Percentiles rank a stretch among this genome's conserved stretches.
phyloP scores from a whole-genome alignment of 2,329 filamentous ascomycete genomes.

The Clonostachys rosea region DNA sequence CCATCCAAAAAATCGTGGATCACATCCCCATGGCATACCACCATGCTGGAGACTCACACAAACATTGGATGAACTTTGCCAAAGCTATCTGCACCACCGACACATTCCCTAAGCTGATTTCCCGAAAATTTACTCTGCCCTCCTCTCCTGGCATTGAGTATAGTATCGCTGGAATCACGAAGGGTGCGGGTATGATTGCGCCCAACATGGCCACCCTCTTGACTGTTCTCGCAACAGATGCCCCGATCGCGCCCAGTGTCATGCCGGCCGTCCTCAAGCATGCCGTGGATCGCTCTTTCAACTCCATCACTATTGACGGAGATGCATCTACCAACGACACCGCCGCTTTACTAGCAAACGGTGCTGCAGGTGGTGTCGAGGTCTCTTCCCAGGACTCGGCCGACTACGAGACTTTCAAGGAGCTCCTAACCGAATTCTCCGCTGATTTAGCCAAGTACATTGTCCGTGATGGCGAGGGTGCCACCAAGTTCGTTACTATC shows the following conservation, averaged over 20 bases:
- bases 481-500: constrained; percentile 96
- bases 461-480: constrained; percentile 93
- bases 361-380: constrained; percentile 72
- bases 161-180: constrained; percentile 89
- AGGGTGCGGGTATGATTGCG: constrained; percentile 98
- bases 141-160: constrained; percentile 74
- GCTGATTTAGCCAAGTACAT: constrained; percentile 86
- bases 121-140: constrained; percentile 77
- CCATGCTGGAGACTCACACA: constrained; percentile 69
- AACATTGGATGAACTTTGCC: constrained; percentile 82
- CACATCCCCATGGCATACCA: constrained; percentile 74
- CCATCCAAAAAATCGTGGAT: constrained; percentile 83
- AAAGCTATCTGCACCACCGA: constrained; percentile 97
- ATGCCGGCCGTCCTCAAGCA: constrained; percentile 67
- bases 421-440: constrained; percentile 71
- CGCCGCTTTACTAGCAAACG: constrained; percentile 90
- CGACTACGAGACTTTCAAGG: constrained; percentile 68
- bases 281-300: constrained; percentile 83
- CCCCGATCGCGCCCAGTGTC: constrained; percentile 64
- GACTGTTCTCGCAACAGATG: constrained; percentile 88
- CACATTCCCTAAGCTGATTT: constrained; percentile 94
- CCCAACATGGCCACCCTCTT: constrained; percentile 98
- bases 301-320: constrained; percentile 94
- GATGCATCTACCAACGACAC: constrained; percentile 98
- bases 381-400: constrained; percentile 47